Conservation (phyloP, 257 asterid species). For the Eucommia ulmoides region DNA sequence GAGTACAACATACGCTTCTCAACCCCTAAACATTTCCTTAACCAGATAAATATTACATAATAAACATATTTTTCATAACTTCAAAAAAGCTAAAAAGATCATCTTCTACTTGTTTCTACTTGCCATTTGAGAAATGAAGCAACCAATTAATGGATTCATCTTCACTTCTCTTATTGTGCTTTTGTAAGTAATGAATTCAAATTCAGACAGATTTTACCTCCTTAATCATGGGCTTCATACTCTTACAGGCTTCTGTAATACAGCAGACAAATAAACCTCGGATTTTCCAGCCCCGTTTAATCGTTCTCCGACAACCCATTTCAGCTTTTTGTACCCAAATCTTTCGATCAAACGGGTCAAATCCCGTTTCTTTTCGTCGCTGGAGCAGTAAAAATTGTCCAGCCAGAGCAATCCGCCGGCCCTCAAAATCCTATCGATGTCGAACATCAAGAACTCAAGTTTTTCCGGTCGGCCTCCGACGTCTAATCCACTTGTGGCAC, state of each 20-base stretch:
- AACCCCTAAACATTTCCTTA: no score
- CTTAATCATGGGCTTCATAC: no score
- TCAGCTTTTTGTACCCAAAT: conserved; percentile 70
- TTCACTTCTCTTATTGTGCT: no score
- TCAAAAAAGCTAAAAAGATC: no score
- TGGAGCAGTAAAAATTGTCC: conserved; percentile 54
- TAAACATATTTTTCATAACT: no score
- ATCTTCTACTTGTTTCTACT: no score
- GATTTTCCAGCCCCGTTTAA: conserved; percentile 50
- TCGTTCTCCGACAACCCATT: conserved; percentile 89
- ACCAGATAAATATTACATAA: no score
- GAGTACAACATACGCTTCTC: no score
- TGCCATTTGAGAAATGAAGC: no score
- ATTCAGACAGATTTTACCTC: no score
- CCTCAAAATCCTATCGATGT: conserved; percentile 62
- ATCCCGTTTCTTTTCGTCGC: conserved; percentile 52
- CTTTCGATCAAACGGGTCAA: conserved; percentile 57
- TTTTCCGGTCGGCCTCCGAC: conserved; percentile 53
- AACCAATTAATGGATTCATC: no score
- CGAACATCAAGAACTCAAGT: conserved; percentile 84
- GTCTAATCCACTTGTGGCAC: conserved; percentile 50
- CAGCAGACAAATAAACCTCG: conserved; percentile 67
- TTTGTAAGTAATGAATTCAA: no score
- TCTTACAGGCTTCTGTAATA: conserved; percentile 64
- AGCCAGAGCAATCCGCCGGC: conserved; percentile 77